phyloP scores from a whole-genome alignment of 192 early-diverging fungal species.

The Paraglomus occultum region DNA sequence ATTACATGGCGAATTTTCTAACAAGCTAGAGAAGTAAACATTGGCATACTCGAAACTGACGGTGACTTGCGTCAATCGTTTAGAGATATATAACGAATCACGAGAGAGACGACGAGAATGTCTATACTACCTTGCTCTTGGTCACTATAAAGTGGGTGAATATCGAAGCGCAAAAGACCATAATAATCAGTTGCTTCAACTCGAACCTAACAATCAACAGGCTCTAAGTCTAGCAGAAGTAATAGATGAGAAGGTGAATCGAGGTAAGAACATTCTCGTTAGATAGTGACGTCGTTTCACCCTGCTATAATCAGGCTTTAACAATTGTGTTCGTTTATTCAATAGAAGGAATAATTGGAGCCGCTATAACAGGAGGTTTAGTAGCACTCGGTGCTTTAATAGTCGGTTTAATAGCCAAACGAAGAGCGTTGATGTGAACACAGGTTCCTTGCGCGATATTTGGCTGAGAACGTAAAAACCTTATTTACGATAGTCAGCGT shows the following conservation, averaged over 20 bases:
- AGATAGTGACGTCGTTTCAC: neutral
- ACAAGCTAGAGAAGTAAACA: neutral
- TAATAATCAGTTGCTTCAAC: slow-evolving; percentile 76
- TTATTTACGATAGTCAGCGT: too few species aligned
- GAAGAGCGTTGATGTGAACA: too few species aligned
- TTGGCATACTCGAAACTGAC: neutral
- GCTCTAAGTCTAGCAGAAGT: slow-evolving; percentile 64
- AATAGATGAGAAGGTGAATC: slow-evolving; percentile 81
- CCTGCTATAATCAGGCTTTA: neutral
- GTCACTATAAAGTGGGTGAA: slow-evolving; percentile 87
- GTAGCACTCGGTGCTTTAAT: slow-evolving; percentile 9
- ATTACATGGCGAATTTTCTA: too few species aligned
- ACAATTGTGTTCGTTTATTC: neutral
- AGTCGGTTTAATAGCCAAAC: too few species aligned
- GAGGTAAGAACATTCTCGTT: slow-evolving; percentile 42
- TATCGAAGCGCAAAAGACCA: slow-evolving; percentile 79
- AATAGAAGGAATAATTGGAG: slow-evolving; percentile 14
- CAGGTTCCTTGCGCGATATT: too few species aligned
- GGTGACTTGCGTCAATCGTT: slow-evolving; percentile 10
- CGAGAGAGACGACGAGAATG: slow-evolving; percentile 89
- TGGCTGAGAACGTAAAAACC: too few species aligned
- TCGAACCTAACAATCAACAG: slow-evolving; percentile 86
- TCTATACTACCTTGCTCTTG: slow-evolving; percentile 90
- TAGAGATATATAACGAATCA: slow-evolving; percentile 85
- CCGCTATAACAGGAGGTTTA: neutral